Percentiles rank a stretch among this genome's conserved stretches.
These are phyloP conservation scores for Sparassis latifolia DNA, from an alignment of 1,284 basidiomycete species.

Conservation along the genomic window DNA sequence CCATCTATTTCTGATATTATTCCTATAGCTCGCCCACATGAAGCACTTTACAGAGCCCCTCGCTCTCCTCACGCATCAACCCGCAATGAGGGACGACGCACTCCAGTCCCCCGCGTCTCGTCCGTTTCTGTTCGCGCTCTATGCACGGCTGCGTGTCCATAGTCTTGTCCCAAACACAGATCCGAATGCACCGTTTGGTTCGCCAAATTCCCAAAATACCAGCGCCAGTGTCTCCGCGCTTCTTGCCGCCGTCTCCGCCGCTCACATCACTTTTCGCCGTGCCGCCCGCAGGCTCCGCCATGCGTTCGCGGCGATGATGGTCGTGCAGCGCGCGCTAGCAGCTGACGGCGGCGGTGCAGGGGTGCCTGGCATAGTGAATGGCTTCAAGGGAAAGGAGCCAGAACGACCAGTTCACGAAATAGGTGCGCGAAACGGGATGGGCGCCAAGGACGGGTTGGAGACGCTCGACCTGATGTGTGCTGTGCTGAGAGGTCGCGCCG, in stretches of 20 bases:
- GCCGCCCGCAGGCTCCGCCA: conserved; percentile 34
- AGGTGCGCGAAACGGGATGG: background rate
- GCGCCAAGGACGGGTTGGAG: conserved; percentile 3
- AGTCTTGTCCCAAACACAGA: background rate
- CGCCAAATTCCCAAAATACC: background rate
- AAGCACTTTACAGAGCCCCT: conserved; percentile 65
- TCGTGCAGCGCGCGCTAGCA: conserved; percentile 34
- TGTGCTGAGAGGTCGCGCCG: conserved; percentile 36
- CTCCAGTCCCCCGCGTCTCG: conserved; percentile 22
- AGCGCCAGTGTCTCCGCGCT: background rate
- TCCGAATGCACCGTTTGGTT: background rate
- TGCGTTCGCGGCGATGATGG: conserved; percentile 39
- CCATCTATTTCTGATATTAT: background rate
- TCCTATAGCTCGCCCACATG: conserved; percentile 47
- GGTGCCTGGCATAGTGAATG: no score
- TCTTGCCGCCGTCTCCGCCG: conserved; percentile 30
- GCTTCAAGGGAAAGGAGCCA: conserved; percentile 13
- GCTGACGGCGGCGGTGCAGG: conserved; percentile 29
- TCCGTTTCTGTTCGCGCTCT: conserved; percentile 36
- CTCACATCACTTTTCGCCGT: conserved; percentile 31
- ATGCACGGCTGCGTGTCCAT: conserved; percentile 22
- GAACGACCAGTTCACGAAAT: background rate
- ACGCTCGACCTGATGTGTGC: conserved; percentile 27
- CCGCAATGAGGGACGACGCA: conserved; percentile 16
- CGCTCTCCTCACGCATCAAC: conserved; percentile 35